Evolutionary conservation across 352 stramenopile species (phyloP), one percentile per base, ranked within the genome.

Genomic region (Pythium brachiatum): DNA sequence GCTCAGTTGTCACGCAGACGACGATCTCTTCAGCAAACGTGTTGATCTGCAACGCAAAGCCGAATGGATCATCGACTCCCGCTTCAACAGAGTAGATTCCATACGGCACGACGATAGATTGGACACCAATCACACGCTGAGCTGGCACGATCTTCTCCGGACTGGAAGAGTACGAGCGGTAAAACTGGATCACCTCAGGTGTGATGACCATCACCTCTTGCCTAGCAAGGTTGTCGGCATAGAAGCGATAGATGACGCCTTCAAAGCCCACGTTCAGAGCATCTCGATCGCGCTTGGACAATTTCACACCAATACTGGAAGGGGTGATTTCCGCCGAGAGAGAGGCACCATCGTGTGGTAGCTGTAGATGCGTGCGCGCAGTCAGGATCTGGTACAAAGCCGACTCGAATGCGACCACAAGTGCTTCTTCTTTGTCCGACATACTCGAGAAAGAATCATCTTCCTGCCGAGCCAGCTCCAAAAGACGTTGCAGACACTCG

Each of bases 191-290:
- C 1, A 66, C 56, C 13, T 81, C 64, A 3, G 70, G 57, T 4
- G 86, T 90, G n/a, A 90, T 67, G 46, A 91, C 60, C 13, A 95
- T 52, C 16, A 90, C 82, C 36, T 95, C 86, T 57, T 95, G 86
- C 13, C 86, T 75, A n/a, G 89, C 53, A 1, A 92, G 39, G 16
- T 76, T 66, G 26, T 76, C 69, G 2, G 80, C 62, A 32, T 83
- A 83, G 47, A 86, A 93, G 27, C 83, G 83, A 44, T 91, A 90
- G 25, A 89, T 70, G 11, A 93, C 82, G 21, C 83, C 80, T 67
- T 91, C 81, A 29, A 79, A 87, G 8, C 73, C 70, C 0, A 89
- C 79, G 16, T 69, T 62, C 34, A 88, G 69, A 7, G 80, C 74
- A 41, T 86, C 65, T 6, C 79, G 79, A 43, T 92, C 82, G 9